These are phyloP conservation scores for Mycena pura DNA, from an alignment of 768 basidiomycete genomes.

Conservation along the genomic window DNA sequence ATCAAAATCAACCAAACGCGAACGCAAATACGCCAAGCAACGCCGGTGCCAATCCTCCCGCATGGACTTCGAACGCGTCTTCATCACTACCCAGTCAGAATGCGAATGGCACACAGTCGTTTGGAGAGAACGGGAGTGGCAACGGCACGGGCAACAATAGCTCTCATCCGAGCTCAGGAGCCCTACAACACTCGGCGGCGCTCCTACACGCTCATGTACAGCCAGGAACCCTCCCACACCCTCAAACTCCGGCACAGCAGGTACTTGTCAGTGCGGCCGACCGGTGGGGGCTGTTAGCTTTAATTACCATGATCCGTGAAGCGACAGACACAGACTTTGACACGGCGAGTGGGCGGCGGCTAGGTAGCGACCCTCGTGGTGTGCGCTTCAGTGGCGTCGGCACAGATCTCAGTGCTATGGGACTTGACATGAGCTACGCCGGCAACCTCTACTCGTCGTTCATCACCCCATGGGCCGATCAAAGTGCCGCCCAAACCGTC, in stretches of 20 bases:
- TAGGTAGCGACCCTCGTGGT: conserved; percentile 11
- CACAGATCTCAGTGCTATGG: conserved; percentile 90
- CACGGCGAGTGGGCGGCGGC: conserved; percentile 1
- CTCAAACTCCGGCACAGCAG: conserved; percentile 93
- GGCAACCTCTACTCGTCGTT: conserved; percentile 93
- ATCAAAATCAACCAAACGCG: conserved; percentile 46
- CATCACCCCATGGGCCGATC: conserved; percentile 96
- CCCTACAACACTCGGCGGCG: conserved; percentile 34
- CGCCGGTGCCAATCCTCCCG: conserved; percentile 33
- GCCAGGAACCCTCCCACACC: conserved; percentile 16
- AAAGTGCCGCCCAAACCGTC: conserved; percentile 81
- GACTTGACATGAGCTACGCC: conserved; percentile 83
- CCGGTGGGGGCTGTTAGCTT: conserved; percentile 89
- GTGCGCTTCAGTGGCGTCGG: conserved; percentile 77
- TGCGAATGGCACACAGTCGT: conserved; percentile 19
- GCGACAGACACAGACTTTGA: conserved; percentile 79
- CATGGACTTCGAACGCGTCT: conserved; percentile 16
- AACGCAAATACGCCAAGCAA: conserved; percentile 57
- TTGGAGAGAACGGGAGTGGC: conserved; percentile 39
- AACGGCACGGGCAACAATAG: conserved; percentile 40
- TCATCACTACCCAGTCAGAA: background rate
- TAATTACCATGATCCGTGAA: conserved; percentile 87
- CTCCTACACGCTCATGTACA: conserved; percentile 33
- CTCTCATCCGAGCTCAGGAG: conserved; percentile 39
- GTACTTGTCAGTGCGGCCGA: conserved; percentile 92